Evolutionary conservation across 257 asterid genomes (phyloP).

Genomic region (Misopates orontium): DNA sequence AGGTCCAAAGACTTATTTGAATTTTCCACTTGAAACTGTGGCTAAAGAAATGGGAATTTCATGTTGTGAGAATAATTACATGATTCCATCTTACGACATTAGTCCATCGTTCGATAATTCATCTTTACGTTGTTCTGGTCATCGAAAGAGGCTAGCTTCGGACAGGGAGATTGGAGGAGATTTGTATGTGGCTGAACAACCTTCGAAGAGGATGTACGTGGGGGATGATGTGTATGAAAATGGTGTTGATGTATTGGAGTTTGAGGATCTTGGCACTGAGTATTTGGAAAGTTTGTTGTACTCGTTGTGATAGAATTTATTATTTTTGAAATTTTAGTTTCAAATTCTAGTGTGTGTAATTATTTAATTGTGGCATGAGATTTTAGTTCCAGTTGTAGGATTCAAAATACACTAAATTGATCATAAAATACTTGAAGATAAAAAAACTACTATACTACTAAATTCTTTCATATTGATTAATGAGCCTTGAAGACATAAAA

Average conservation of each 20-base stretch:
- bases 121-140: neutral
- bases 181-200: slow-evolving; percentile 16
- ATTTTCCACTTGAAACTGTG: slow-evolving; percentile 57
- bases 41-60: slow-evolving; percentile 34
- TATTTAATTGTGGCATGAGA: neutral
- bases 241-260: slow-evolving; percentile 40
- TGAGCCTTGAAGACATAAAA: too few species aligned
- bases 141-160: slow-evolving; percentile 30
- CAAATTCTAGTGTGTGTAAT: neutral
- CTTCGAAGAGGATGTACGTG: slow-evolving; percentile 11
- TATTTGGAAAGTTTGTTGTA: slow-evolving; percentile 56
- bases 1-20: slow-evolving; percentile 56
- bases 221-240: slow-evolving; percentile 21
- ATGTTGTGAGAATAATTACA: slow-evolving; percentile 15
- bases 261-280: slow-evolving; percentile 60
- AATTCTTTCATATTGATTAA: too few species aligned
- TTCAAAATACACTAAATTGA: neutral
- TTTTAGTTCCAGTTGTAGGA: neutral
- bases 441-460: too few species aligned
- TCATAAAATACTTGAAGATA: too few species aligned
- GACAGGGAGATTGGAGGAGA: slow-evolving; percentile 31
- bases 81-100: slow-evolving; percentile 9
- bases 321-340: neutral
- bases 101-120: slow-evolving; percentile 15
- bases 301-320: slow-evolving; percentile 25